These are phyloP conservation scores for Trichoderma sp. DNA, from an alignment of 2,329 filamentous ascomycete species.

Conservation along the genomic window DNA sequence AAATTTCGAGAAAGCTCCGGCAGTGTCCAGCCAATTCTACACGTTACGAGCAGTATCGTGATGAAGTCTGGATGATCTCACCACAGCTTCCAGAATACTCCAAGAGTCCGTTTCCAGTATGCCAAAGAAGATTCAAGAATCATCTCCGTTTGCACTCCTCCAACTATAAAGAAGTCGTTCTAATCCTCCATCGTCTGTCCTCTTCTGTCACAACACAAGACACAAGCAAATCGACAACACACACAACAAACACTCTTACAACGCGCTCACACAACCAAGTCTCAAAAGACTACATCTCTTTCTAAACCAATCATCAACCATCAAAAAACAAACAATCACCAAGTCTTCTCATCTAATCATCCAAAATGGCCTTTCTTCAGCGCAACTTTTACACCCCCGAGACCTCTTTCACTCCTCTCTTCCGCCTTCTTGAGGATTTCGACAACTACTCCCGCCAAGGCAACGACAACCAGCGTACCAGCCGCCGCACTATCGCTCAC, in stretches of 20 bases:
- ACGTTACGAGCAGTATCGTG: background rate
- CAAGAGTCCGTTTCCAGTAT: background rate
- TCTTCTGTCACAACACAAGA: background rate
- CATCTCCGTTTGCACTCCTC: background rate
- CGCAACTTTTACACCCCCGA: constrained; percentile 48
- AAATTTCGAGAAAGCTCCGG: background rate
- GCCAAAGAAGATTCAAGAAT: background rate
- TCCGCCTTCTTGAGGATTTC: constrained; percentile 60
- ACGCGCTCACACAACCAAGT: background rate
- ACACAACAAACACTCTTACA: background rate
- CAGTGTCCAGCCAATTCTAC: background rate
- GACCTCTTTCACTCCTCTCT: constrained; percentile 54
- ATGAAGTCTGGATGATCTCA: background rate
- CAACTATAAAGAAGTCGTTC: constrained; percentile 15
- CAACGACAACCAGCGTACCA: constrained; percentile 24
- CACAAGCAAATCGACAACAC: background rate
- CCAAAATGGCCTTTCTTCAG: constrained; percentile 57
- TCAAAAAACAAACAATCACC: background rate
- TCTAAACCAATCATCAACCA: background rate
- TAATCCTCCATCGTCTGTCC: background rate
- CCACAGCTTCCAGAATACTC: background rate
- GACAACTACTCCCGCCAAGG: constrained; percentile 49
- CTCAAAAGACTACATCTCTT: background rate
- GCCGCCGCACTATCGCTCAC: constrained; percentile 33
- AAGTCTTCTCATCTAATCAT: background rate